Base-by-base conservation (phyloP, 73 alveolate species). In the Durusdinium trenchii region DNA sequence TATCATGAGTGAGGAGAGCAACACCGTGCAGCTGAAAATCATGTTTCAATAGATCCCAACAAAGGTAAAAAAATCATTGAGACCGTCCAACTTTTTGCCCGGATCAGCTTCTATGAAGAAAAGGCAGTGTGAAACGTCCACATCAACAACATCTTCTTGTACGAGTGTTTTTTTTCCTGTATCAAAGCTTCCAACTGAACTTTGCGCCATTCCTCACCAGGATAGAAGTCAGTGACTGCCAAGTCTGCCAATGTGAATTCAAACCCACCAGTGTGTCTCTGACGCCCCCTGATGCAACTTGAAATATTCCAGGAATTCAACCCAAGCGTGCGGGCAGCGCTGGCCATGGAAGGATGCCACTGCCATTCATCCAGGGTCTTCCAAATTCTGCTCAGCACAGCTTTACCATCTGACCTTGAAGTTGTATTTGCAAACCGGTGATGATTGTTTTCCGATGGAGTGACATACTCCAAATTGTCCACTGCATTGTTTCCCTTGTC, bases 401-500 rank as follows among this genome's bases (percentile, higher is more conserved):
- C 32, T 23, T 7, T 78, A 26, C 46, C 47, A 43, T 43, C 0
- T 0, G 89, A n/a, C n/a, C n/a, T 78, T 46, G 28, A 45, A 3
- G 64, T 43, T 0, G 89, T 62, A 18, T 0, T 47, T 4, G 42
- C n/a, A 9, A 47, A 30, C 20, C 46, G 69, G 45, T 69, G 98
- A 40, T 40, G 30, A 4, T 43, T 30, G 84, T 91, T 91, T 28
- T 91, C 90, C 1, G 54, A 32, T 6, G 43, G 76, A 35, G 98
- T 48, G 32, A 50, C 98, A 35, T 69, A 91, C 89, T 91, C 89
- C 90, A 91, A 79, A 47, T 91, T 91, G 30, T 23, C 6, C 52
- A 69, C 46, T 12, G n/a, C 89, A 54, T 91, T 91, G 90, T 91
- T 91, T 35, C 18, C 57, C 30, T 43, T 73, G 79, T 54, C 46